Evolutionary conservation across 345 rosid species (phyloP).

Genomic region (Brassica cretica): DNA sequence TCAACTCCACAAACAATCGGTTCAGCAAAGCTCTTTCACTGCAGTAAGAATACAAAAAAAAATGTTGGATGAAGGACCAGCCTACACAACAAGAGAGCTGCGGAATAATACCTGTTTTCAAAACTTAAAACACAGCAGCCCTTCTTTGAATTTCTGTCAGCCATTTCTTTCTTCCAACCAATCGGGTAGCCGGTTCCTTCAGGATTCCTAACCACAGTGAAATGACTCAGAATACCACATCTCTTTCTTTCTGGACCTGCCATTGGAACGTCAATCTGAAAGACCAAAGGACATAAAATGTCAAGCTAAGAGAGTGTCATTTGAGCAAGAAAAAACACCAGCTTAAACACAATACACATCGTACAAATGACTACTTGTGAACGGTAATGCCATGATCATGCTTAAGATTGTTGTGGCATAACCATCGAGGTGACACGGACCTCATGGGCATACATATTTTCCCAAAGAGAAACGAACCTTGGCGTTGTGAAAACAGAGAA

Average conservation of each 20-base stretch:
- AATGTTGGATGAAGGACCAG: conserved; percentile 6
- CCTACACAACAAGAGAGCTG: not conserved
- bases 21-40: conserved; percentile 94
- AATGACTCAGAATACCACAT: conserved; percentile 77
- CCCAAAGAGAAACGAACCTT: conserved; percentile 52
- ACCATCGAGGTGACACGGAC: conserved; percentile 24
- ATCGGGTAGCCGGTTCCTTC: conserved; percentile 88
- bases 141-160: conserved; percentile 76
- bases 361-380: conserved; percentile 1
- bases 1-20: conserved; percentile 79
- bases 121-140: conserved; percentile 69
- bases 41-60: conserved; percentile 36
- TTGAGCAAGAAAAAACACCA: conserved; percentile 8
- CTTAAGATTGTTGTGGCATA: not conserved
- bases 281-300: conserved; percentile 31
- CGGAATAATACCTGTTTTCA: conserved; percentile 71
- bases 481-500: conserved; percentile 85
- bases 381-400: conserved; percentile 7
- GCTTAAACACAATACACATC: not conserved
- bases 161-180: conserved; percentile 88
- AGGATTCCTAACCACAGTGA: conserved; percentile 87
- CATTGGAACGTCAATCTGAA: conserved; percentile 95
- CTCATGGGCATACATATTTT: conserved; percentile 40
- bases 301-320: conserved; percentile 23
- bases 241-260: conserved; percentile 80